Base-by-base conservation (phyloP, 257 asterid genomes). In the Solanum ossicruentum region DNA sequence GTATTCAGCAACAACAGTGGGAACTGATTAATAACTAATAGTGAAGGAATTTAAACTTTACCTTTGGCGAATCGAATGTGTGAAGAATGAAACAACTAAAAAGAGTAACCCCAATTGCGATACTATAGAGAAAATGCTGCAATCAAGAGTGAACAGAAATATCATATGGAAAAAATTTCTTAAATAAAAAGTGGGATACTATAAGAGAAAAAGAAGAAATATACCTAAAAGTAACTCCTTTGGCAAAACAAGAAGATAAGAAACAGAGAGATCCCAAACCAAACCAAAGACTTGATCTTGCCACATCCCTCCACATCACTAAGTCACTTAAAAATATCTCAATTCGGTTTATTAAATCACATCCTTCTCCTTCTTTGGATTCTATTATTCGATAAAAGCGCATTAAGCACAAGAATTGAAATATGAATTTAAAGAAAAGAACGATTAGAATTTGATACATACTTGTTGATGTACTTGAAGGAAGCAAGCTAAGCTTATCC, bases 271-370 rank as follows among this genome's bases (percentile, higher is more conserved):
- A 90, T 7, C 99, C 98, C 41, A 97, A 90, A 43, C 99, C 99
- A 69, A 97, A 97, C 99, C 98, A 97, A 83, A 95, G 97, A 92
- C 98, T 97, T 61, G 99, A 95, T 85, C 92, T 97, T 2, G 98
- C 89, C 4, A 92, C 97, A 90, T 97, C 98, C 84, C 92, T 95
- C 99, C 99, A 97, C 99, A 92, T 94, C 79, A 95, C 90, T 84
- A 95, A 65, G 84, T 95, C 98, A 63, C 81, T 85, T 73, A 95
- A 58, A 51, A 92, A 57, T 86, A 88, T 88, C 83, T 92, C 92
- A 16, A 93, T 82, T 61, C 91, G 90, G 72, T 93, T 91, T 77
- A 93, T 83, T 88, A 91, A 85, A 90, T 49, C 85, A 23, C 86
- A 87, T 73, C 88, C 91, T 1, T 89, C 92, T 52, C 82, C 88